Base-by-base conservation (phyloP, 305 asterid genomes). In the Plantago lanceolata region DNA sequence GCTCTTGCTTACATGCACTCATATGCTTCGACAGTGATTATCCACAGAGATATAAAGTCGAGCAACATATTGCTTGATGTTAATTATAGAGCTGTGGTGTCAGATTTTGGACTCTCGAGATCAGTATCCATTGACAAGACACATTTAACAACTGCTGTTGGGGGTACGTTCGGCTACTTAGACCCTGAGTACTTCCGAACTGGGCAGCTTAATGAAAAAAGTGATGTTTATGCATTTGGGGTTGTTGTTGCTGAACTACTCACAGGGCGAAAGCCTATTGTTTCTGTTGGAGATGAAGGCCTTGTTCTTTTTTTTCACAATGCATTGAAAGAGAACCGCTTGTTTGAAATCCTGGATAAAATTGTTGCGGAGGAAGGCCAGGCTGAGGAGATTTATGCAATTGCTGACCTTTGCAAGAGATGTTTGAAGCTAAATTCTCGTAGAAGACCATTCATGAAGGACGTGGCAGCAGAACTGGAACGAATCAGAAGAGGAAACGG, bases 141-240 rank as follows among this genome's bases (percentile, higher is more conserved):
- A 26, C 85, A 74, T 57, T 53, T 74, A 54, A 77, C 85, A 21
- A 80, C 80, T 21, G 2, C 51, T 14, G 77, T 80, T 4, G 74
- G 78, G 19, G 83, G 76, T 14, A 78, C 83, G 54, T 72, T 78
- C 31, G 80, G 80, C 33, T 60, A 74, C 73, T 16, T 80, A 53
- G 85, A 74, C 73, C 85, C 80, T 0, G 74, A 68, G 50, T 79
- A 76, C 74, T 76, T 76, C 48, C 54, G 50, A 9, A 53, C 82
- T 0, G 80, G 82, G 24, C 78, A 80, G 35, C 69, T 74, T 9
- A 74, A 67, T 13, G 82, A 80, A 35, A 77, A 77, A 61, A 74
- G 82, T 14, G 82, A 79, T 29, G 85, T 76, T 18, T 79, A 79
- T 62, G 72, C 79, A 21, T 79, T 79, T 0, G 85, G 82, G 11